Base-by-base conservation (phyloP, 139 green algal genomes). In the Chlamydomonas asymmetrica region DNA sequence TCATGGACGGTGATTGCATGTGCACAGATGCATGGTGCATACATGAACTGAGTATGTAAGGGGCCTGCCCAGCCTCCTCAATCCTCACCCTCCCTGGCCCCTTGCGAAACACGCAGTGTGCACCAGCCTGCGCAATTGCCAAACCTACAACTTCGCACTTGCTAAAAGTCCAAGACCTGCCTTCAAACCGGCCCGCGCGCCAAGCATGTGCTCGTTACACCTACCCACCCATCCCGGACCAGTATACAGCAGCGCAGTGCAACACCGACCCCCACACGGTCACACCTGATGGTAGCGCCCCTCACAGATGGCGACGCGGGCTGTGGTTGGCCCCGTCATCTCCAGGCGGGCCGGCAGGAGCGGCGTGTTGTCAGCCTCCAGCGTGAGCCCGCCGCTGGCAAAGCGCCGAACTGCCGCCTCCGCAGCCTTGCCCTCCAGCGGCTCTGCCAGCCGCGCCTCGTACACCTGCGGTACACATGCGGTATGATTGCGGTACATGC, bases 271-370 rank as follows among this genome's bases (percentile, higher is more conserved):
- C 25, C 25, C 34, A n/a, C 1, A 31, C 10, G 20, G 40, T 34
- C 59, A 4, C 61, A 86, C 80, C 80, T 87, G 85, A 54, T 88
- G 82, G 69, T 87, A 91, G 3, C 86, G 56, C 0, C 86, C 86
- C 57, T 91, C 86, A 40, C 78, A 86, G 7, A 91, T 79, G 23
- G 75, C 73, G 35, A 91, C 71, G 13, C 75, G 76, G 5, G 75
- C 82, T 20, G 67, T 79, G 9, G 43, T 50, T 20, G 66, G 66
- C 4, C 54, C 71, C 2, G 40, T 62, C 50, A 79, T 57, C 29
- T 45, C 40, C 67, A 91, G 64, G 32, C 64, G 50, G 22, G 86
- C 86, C 20, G 86, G 82, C 71, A 88, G 75, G 72, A 91, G 67
- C 23, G 86, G 80, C 41, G 43, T 61, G 32, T 57, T 35, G 67